phyloP scores from a whole-genome alignment of 257 asterid species.

The Solanum bulbocastanum region DNA sequence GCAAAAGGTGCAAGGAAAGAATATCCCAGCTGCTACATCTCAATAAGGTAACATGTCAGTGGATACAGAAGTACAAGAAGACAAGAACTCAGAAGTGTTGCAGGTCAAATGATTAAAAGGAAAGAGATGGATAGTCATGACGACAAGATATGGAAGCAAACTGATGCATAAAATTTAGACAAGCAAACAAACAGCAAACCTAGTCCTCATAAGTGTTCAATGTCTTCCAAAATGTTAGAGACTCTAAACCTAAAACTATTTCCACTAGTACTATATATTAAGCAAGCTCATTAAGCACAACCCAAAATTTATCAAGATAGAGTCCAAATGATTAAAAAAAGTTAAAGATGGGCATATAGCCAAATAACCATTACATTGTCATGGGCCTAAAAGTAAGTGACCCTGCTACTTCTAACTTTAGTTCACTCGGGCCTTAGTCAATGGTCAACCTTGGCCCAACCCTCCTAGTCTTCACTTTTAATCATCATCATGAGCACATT shows the following conservation, averaged over 20 bases:
- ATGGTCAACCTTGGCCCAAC: neutral
- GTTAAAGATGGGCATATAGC: neutral
- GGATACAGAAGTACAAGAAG: neutral
- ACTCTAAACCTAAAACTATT: neutral
- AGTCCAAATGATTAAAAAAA: neutral
- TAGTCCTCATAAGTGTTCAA: neutral
- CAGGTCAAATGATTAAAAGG: neutral
- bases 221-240: neutral
- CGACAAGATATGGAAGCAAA: neutral
- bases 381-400: neutral
- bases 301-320: neutral
- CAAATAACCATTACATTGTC: neutral
- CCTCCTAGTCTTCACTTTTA: neutral
- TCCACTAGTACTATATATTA: neutral
- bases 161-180: neutral
- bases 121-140: neutral
- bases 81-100: neutral
- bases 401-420: neutral
- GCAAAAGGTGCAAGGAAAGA: neutral
- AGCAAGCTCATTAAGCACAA: neutral
- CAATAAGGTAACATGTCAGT: neutral
- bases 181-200: neutral
- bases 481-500: neutral
- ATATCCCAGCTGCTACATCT: neutral
- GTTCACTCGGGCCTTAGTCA: neutral